phyloP scores from a whole-genome alignment of 2,329 filamentous ascomycete species.

The Colletotrichum melonis region DNA sequence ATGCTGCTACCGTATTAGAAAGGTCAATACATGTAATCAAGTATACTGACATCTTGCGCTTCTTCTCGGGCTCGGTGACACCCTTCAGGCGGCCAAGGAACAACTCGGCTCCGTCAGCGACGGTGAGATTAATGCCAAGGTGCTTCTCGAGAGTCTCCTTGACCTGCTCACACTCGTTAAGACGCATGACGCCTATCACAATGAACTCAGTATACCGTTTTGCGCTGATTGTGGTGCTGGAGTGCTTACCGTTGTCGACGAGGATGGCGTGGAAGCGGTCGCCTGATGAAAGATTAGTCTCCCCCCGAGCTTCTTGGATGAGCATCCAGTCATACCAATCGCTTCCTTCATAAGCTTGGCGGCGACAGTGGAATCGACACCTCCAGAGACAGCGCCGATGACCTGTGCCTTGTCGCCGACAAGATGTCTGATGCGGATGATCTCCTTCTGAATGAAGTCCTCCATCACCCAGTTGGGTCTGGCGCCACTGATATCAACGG shows the following conservation, averaged over 20 bases:
- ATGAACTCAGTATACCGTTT: neutral
- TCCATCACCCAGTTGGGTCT: constrained; percentile 86
- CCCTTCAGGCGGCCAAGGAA: constrained; percentile 85
- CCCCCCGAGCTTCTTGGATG: too few species aligned
- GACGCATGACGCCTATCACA: constrained; percentile 71
- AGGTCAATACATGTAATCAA: neutral
- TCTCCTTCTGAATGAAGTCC: constrained; percentile 84
- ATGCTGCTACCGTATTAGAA: constrained; percentile 23
- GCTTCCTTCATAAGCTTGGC: constrained; percentile 88
- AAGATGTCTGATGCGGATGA: constrained; percentile 80
- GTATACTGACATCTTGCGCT: constrained; percentile 79
- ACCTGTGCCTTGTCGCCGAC: constrained; percentile 88
- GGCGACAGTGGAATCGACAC: constrained; percentile 88
- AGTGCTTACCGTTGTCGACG: constrained; percentile 77
- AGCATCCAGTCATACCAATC: constrained; percentile 60
- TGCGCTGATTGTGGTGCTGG: too few species aligned
- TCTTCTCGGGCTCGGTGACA: constrained; percentile 83
- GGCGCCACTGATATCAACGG: constrained; percentile 83
- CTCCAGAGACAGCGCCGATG: constrained; percentile 72
- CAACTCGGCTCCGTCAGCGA: constrained; percentile 81
- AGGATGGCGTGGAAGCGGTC: constrained; percentile 87
- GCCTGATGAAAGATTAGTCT: constrained; percentile 42
- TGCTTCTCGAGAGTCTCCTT: constrained; percentile 82
- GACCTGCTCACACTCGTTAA: constrained; percentile 86
- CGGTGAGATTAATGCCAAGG: constrained; percentile 89